phyloP scores from a whole-genome alignment of 2,329 filamentous ascomycete species.

The Bipolaris sorokiniana region DNA sequence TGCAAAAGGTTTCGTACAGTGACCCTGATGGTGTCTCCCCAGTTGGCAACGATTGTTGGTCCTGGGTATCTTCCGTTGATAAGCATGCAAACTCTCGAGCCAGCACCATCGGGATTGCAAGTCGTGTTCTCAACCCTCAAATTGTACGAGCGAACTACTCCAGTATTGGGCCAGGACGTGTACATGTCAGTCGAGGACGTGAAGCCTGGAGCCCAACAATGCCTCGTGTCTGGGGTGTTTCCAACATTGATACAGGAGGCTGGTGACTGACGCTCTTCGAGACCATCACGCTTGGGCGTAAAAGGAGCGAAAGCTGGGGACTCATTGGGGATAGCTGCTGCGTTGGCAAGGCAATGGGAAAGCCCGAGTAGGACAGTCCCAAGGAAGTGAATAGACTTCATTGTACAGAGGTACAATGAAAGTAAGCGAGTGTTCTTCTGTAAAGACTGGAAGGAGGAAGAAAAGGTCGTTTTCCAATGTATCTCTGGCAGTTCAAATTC shows the following conservation, averaged over 20 bases:
- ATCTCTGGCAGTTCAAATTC: neutral
- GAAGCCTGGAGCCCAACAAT: conserved; percentile 51
- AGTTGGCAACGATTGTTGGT: conserved; percentile 62
- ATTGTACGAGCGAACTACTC: conserved; percentile 41
- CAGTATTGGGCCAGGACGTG: conserved; percentile 48
- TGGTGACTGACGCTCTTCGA: conserved; percentile 28
- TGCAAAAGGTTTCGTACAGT: conserved; percentile 61
- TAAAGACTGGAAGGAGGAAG: conserved; percentile 10
- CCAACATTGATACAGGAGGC: conserved; percentile 30
- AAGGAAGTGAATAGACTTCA: conserved; percentile 32
- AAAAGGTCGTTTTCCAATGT: neutral
- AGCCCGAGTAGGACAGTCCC: conserved; percentile 31
- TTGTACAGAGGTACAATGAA: conserved; percentile 11
- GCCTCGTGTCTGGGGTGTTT: conserved; percentile 46
- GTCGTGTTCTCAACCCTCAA: conserved; percentile 51
- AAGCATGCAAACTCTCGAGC: conserved; percentile 46
- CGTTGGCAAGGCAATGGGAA: conserved; percentile 18
- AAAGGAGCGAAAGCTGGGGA: conserved; percentile 17
- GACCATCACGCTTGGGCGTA: conserved; percentile 10
- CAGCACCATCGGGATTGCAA: conserved; percentile 50
- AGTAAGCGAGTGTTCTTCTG: conserved; percentile 2
- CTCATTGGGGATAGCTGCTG: conserved; percentile 28
- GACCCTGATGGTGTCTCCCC: conserved; percentile 41
- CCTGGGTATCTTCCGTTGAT: conserved; percentile 64
- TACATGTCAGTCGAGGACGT: conserved; percentile 52